These are phyloP conservation scores for Fomitiporia mediterranea DNA, from an alignment of 1,284 basidiomycete genomes.

Conservation along the genomic window DNA sequence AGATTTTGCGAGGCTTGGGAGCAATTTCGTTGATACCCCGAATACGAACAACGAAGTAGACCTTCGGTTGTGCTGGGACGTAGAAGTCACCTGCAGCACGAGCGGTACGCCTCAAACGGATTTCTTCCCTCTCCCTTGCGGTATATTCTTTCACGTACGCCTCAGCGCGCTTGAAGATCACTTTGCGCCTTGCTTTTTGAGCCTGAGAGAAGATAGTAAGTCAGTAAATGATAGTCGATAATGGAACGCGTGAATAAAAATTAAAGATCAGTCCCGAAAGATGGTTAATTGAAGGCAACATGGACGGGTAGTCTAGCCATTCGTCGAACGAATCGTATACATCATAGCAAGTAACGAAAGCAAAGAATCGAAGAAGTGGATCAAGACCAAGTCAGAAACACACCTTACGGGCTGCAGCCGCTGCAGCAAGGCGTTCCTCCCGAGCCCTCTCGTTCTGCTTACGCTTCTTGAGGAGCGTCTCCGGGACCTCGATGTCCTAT, in stretches of 20 bases:
- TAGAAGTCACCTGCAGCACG: conserved; percentile 95
- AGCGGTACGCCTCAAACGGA: conserved; percentile 92
- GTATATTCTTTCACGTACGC: conserved; percentile 98
- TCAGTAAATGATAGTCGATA: conserved; percentile 18
- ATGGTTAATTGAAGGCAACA: conserved; percentile 92
- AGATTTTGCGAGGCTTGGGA: conserved; percentile 98
- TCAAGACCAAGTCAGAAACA: conserved; percentile 28
- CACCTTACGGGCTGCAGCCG: conserved; percentile 90
- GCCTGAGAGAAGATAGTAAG: conserved; percentile 49
- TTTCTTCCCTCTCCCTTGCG: conserved; percentile 91
- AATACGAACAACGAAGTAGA: conserved; percentile 97
- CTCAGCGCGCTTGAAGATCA: conserved; percentile 99
- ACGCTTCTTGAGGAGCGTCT: conserved; percentile 99
- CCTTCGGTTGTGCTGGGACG: conserved; percentile 94
- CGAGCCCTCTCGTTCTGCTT: conserved; percentile 97
- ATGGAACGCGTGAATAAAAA: conserved; percentile 10
- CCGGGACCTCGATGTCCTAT: conserved; percentile 90
- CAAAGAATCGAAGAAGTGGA: conserved; percentile 19
- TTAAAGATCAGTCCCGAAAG: conserved; percentile 86
- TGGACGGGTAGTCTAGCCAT: conserved; percentile 65
- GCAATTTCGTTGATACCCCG: conserved; percentile 99
- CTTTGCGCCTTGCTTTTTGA: conserved; percentile 87
- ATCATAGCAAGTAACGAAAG: conserved; percentile 54
- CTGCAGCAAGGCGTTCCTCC: conserved; percentile 90
- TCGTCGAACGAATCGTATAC: conserved; percentile 68